A percentile compares a stretch with the other conserved stretches of the same genome.
Evolutionary conservation across 371 early-diverging fungal genomes (phyloP).

Genomic region (Entomophthora muscae): DNA sequence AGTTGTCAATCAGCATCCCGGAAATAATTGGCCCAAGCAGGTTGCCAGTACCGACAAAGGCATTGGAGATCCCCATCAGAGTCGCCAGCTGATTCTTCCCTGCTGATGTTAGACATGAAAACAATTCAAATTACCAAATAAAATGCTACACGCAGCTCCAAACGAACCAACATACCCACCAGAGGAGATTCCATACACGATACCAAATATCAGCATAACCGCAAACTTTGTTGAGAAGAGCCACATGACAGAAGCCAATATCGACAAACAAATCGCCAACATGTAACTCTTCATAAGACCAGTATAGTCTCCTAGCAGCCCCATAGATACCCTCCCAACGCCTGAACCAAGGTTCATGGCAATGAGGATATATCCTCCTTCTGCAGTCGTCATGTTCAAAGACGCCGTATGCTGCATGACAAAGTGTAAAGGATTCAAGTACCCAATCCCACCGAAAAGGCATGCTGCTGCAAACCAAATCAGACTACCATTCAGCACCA

Average conservation of each 20-base stretch:
- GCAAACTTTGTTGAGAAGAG: slow-evolving; percentile 25
- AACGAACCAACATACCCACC: slow-evolving; percentile 29
- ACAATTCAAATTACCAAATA: too few relatives aligned
- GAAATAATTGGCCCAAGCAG: slow-evolving; percentile 29
- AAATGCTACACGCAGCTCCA: slow-evolving; percentile 22
- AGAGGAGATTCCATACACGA: slow-evolving; percentile 36
- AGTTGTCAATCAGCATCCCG: slow-evolving; percentile 16
- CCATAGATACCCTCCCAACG: slow-evolving; percentile 29
- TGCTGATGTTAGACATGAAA: too few relatives aligned
- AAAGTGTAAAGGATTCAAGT: slow-evolving; percentile 24
- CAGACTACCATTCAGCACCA: not conserved
- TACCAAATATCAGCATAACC: slow-evolving; percentile 24
- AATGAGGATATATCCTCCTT: slow-evolving; percentile 24
- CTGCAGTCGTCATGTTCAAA: slow-evolving; percentile 17
- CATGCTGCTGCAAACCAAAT: not conserved
- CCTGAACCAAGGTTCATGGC: slow-evolving; percentile 30
- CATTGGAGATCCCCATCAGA: slow-evolving; percentile 21
- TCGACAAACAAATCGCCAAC: slow-evolving; percentile 17
- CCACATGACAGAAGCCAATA: slow-evolving; percentile 37
- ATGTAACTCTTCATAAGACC: slow-evolving; percentile 35
- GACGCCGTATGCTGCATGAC: too few relatives aligned
- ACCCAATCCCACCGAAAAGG: slow-evolving; percentile 15
- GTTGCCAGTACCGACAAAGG: slow-evolving; percentile 20
- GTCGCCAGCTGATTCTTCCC: slow-evolving; percentile 20
- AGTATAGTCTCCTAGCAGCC: slow-evolving; percentile 24